Conservation (phyloP, 768 basidiomycete species). For the Baorangia bicolor region DNA sequence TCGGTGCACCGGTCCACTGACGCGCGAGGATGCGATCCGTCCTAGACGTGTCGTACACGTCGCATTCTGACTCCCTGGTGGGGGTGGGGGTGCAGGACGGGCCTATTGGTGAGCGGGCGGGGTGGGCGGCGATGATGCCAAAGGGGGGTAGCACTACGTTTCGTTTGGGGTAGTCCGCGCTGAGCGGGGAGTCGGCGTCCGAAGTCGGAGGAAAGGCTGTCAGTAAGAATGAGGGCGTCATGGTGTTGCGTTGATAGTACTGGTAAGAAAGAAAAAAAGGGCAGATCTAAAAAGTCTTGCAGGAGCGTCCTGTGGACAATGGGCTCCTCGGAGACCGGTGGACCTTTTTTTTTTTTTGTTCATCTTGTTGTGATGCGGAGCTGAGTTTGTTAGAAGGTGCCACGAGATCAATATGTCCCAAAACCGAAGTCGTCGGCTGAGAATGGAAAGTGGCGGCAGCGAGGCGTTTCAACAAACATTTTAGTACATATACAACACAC, state of each 20-base stretch:
- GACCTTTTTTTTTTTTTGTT: not conserved
- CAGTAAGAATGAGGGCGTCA: slow-evolving; percentile 12
- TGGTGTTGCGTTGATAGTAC: not conserved
- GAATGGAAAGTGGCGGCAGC: not conserved
- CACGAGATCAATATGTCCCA: slow-evolving; percentile 6
- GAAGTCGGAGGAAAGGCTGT: not conserved
- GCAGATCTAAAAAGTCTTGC: not conserved
- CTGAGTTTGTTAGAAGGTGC: not conserved
- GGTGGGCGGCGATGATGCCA: not conserved
- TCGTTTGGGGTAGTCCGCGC: slow-evolving; percentile 3
- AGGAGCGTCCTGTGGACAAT: not conserved
- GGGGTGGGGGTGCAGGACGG: not conserved
- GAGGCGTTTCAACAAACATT: not conserved
- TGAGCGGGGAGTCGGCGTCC: not conserved
- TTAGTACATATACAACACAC: not conserved
- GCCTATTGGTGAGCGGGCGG: not conserved
- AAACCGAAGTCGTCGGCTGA: slow-evolving; percentile 1
- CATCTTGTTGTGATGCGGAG: slow-evolving; percentile 3
- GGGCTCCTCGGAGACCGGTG: not conserved
- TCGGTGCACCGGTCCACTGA: slow-evolving; percentile 21
- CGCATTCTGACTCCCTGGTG: not conserved
- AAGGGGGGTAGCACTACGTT: not conserved
- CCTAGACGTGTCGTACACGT: not conserved
- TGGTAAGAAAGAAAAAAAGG: too few relatives aligned
- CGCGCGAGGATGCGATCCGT: not conserved